Conservation (phyloP, 306 rosid genomes). For the Dicorynia guianensis region DNA sequence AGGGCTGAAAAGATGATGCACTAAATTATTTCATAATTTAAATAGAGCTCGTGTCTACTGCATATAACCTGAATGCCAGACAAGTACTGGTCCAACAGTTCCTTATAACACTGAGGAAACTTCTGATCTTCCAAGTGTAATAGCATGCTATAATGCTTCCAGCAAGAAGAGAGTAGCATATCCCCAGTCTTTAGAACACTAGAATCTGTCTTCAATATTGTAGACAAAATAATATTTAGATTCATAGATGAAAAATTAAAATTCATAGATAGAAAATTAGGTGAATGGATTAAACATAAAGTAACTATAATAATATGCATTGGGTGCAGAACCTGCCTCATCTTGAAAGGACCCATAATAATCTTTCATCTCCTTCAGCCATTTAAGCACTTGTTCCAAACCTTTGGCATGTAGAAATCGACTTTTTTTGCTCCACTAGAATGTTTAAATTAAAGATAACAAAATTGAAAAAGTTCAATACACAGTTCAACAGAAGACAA, state of each 20-base stretch:
- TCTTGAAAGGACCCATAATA: slow-evolving; percentile 56
- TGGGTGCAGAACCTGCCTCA: slow-evolving; percentile 81
- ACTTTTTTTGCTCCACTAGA: slow-evolving; percentile 92
- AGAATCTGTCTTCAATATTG: slow-evolving; percentile 63
- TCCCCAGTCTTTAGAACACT: slow-evolving; percentile 69
- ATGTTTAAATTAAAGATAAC: slow-evolving; percentile 36
- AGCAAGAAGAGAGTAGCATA: slow-evolving; percentile 86
- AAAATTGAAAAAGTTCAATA: slow-evolving; percentile 32
- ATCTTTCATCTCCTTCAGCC: slow-evolving; percentile 76
- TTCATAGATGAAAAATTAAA: slow-evolving; percentile 39
- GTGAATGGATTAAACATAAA: slow-evolving; percentile 35
- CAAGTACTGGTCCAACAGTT: slow-evolving; percentile 81
- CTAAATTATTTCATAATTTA: slow-evolving; percentile 23
- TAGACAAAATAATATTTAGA: slow-evolving; percentile 45
- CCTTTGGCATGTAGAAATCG: slow-evolving; percentile 82
- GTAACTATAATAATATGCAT: slow-evolving; percentile 35
- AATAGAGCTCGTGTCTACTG: slow-evolving; percentile 29
- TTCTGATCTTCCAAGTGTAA: slow-evolving; percentile 78
- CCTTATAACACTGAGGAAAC: slow-evolving; percentile 64
- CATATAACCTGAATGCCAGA: slow-evolving; percentile 85
- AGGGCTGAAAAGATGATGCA: slow-evolving; percentile 16
- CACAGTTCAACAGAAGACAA: slow-evolving; percentile 37
- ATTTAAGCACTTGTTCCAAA: slow-evolving; percentile 83
- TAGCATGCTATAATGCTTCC: slow-evolving; percentile 90
- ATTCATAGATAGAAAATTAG: slow-evolving; percentile 38